Conservation (phyloP, 495 filamentous ascomycete genomes). For the Lasiosphaeria ovina region DNA sequence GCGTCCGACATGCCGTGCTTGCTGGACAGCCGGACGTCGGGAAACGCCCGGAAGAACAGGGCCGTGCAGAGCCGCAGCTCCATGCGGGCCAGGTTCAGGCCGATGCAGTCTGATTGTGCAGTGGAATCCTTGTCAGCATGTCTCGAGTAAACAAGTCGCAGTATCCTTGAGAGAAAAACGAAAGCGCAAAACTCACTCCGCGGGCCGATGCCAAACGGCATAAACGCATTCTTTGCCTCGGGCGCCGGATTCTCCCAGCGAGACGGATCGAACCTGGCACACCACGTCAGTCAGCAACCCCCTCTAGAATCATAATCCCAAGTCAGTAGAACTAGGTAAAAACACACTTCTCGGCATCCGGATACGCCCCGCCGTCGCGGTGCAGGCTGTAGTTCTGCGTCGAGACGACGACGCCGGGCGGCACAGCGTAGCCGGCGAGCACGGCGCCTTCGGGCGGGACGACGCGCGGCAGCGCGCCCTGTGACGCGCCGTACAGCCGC, state of each 20-base stretch:
- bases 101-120: slow-evolving; percentile 34
- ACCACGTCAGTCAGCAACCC: too few relatives aligned
- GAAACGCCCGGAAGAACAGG: slow-evolving; percentile 33
- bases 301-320: too few relatives aligned
- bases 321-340: slow-evolving; percentile 17
- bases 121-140: slow-evolving; percentile 32
- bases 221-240: slow-evolving; percentile 52
- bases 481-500: slow-evolving; percentile 53
- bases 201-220: slow-evolving; percentile 53
- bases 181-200: slow-evolving; percentile 21
- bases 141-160: neutral
- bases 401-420: slow-evolving; percentile 29
- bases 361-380: slow-evolving; percentile 19
- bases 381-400: slow-evolving; percentile 44
- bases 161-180: neutral
- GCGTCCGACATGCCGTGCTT: slow-evolving; percentile 42
- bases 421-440: slow-evolving; percentile 26
- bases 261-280: slow-evolving; percentile 30
- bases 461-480: slow-evolving; percentile 41
- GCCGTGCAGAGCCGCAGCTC: slow-evolving; percentile 32
- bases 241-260: slow-evolving; percentile 32
- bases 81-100: slow-evolving; percentile 33
- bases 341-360: neutral
- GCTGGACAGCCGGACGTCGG: slow-evolving; percentile 25
- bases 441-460: slow-evolving; percentile 26